Evolutionary conservation across 2,329 filamentous ascomycete species (phyloP), one percentile per base, ranked within the genome.

Genomic region (Sordariomycetes sp.): DNA sequence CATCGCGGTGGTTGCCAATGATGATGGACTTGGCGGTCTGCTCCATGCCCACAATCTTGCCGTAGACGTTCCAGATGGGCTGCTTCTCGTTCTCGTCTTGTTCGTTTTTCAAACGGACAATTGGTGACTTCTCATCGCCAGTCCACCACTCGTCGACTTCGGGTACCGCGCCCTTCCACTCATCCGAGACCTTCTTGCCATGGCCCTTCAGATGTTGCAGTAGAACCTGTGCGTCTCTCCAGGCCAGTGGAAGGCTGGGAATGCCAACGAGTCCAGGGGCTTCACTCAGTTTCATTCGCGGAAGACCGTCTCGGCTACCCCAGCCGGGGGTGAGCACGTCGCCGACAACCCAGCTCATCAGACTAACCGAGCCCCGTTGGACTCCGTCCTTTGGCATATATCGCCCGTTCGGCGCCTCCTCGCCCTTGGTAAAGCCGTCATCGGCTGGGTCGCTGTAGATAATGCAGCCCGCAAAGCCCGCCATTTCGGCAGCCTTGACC

Each of bases 281-380:
- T 32, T 90, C 73, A 16, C 82, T 74, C 15, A 78, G 72, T 32
- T 75, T 68, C 47, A 92, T 66, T 32, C 86, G 74, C 28, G 79
- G 72, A 27, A 73, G 61, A 6, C 74, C 72, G 44, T 75, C 68
- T 30, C 71, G 78, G 55, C 82, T 87, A 38, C 85, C 79, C 68
- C 79, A 88, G 5, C 88, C 88, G 3, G 92, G 92, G 0, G 86
- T 94, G 29, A 96, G 69, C n/a, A 88, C 82, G 57, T 98, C 92
- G 24, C 92, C 92, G 1, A 93, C 61, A 4, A 94, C 75, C 76
- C 80, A 87, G 49, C 78, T 88, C 62, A 75, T 82, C 46, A 94
- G 60, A 41, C 81, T 82, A 18, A 95, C 92, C 5, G 77, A 73
- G 4, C 82, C 88, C 49, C 90, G 72, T 54, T 92, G 86, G 3